phyloP scores from a whole-genome alignment of 176 grass and related monocot genomes.

The Neostapfia colusana region DNA sequence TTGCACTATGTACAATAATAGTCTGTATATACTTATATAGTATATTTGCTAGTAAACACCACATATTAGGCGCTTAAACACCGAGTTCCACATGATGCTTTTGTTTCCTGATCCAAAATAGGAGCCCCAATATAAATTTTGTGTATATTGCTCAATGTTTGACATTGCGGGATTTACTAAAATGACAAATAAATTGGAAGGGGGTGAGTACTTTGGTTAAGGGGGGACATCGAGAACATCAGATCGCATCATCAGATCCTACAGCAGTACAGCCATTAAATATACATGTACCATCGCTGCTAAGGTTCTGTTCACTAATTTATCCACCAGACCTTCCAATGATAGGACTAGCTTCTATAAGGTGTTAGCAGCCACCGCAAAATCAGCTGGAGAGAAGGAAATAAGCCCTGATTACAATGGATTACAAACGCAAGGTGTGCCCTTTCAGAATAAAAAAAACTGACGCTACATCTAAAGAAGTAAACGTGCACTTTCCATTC shows the following conservation, averaged over 20 bases:
- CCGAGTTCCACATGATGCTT: not conserved
- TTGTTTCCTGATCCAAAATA: not conserved
- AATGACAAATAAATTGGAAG: not conserved
- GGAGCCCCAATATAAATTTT: not conserved
- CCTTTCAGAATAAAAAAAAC: not conserved
- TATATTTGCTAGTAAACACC: not conserved
- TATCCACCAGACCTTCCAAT: conserved; percentile 5
- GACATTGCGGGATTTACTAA: not conserved
- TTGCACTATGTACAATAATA: not conserved
- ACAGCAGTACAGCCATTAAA: not conserved
- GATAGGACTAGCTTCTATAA: not conserved
- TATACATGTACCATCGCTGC: not conserved
- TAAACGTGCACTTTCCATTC: not conserved
- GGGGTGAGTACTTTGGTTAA: not conserved
- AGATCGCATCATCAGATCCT: not conserved
- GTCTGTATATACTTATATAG: not conserved
- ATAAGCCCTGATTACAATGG: not conserved
- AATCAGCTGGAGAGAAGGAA: not conserved
- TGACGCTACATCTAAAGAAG: conserved; percentile 14
- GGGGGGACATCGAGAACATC: not conserved
- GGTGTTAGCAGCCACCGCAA: not conserved
- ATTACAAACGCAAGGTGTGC: not conserved
- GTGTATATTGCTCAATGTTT: not conserved
- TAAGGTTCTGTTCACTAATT: not conserved
- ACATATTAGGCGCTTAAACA: not conserved